Evolutionary conservation across 768 basidiomycete species (phyloP).

Genomic region (Baorangia bicolor): DNA sequence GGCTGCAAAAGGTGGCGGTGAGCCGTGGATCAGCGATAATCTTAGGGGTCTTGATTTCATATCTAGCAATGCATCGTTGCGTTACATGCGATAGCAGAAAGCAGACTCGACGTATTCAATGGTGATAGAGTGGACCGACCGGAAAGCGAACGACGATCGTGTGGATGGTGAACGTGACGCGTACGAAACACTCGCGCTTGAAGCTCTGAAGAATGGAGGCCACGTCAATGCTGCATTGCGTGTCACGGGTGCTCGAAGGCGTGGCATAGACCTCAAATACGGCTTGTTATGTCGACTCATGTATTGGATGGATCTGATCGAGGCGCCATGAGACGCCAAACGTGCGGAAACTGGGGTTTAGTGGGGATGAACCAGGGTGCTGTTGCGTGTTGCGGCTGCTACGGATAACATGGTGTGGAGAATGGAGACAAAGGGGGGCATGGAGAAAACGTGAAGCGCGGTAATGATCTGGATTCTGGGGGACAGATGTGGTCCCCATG

Average conservation of each 20-base stretch:
- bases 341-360: conserved; percentile 6
- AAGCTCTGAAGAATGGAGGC: conserved; percentile 14
- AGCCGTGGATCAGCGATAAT: conserved; percentile 21
- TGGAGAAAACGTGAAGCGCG: conserved; percentile 23
- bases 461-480: conserved; percentile 24
- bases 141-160: conserved; percentile 6
- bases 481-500: conserved; percentile 1
- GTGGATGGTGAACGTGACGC: not conserved
- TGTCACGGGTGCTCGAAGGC: conserved; percentile 7
- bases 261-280: conserved; percentile 9
- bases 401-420: conserved; percentile 14
- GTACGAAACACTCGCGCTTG: not conserved
- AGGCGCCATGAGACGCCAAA: not conserved
- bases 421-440: conserved; percentile 19
- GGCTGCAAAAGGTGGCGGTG: conserved; percentile 6
- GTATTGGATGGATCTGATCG: conserved; percentile 17
- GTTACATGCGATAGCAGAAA: conserved; percentile 15
- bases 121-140: conserved; percentile 24
- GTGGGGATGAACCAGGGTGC: conserved; percentile 11
- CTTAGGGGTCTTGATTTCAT: conserved; percentile 30
- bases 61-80: conserved; percentile 23
- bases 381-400: conserved; percentile 13
- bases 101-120: conserved; percentile 6
- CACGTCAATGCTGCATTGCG: conserved; percentile 11
- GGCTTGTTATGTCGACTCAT: not conserved